Evolutionary conservation across 495 filamentous ascomycete species (phyloP).

Genomic region (Podospora fimiseda): DNA sequence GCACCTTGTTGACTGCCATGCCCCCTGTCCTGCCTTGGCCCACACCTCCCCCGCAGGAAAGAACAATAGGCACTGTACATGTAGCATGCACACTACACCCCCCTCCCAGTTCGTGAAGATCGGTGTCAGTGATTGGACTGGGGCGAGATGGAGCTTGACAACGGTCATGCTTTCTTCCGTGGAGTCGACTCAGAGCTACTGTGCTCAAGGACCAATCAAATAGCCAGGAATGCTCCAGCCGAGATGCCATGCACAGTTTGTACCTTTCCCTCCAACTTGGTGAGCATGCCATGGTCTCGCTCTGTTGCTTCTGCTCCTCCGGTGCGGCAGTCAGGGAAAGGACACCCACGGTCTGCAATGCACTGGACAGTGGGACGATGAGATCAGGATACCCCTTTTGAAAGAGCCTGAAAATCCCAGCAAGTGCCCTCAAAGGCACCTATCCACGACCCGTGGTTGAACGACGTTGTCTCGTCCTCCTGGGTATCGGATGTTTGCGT

Average conservation of each 20-base stretch:
- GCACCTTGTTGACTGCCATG: constrained; percentile 9
- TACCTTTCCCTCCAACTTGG: constrained; percentile 17
- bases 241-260: constrained; percentile 32
- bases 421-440: constrained; percentile 4
- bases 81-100: too few species aligned
- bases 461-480: constrained; percentile 25
- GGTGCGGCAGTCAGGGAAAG: constrained; percentile 7
- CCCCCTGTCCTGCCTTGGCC: not conserved
- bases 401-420: constrained; percentile 6
- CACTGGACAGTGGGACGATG: constrained; percentile 16
- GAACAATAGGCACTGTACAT: constrained; percentile 23
- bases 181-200: constrained; percentile 39
- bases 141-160: constrained; percentile 32
- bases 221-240: constrained; percentile 34
- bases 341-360: constrained; percentile 14
- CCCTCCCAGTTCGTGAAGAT: constrained; percentile 21
- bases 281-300: constrained; percentile 16
- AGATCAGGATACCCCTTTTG: constrained; percentile 14
- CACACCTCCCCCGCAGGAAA: constrained; percentile 10
- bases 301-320: constrained; percentile 9
- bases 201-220: constrained; percentile 37
- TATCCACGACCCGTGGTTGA: constrained; percentile 18
- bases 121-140: constrained; percentile 33
- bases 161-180: constrained; percentile 46
- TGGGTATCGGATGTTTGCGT: constrained; percentile 28